Evolutionary conservation across 208 protist species (phyloP).

Genomic region (Wallacemonas collosoma): DNA sequence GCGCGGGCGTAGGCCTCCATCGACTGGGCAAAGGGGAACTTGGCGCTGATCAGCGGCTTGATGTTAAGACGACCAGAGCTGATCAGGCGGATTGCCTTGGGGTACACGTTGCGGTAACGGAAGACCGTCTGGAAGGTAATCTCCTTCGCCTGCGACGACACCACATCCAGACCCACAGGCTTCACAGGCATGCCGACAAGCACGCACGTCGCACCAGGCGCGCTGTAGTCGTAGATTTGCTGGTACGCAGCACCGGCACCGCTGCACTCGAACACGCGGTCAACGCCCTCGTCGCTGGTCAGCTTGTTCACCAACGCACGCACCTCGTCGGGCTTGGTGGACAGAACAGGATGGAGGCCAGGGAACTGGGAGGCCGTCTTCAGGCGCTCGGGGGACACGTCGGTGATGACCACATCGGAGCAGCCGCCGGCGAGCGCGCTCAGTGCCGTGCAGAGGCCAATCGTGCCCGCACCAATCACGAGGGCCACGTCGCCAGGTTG

Average conservation of each 20-base stretch:
- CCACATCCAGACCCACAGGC: constrained; percentile 36
- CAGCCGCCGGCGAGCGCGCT: constrained; percentile 47
- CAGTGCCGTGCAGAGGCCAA: constrained; percentile 53
- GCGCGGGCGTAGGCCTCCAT: constrained; percentile 46
- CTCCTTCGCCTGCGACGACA: constrained; percentile 51
- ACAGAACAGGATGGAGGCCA: constrained; percentile 40
- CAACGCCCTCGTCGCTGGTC: constrained; percentile 38
- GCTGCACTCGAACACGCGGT: constrained; percentile 56
- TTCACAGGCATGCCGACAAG: constrained; percentile 52
- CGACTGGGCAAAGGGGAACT: constrained; percentile 41
- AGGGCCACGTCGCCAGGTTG: constrained; percentile 35
- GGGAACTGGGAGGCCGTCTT: constrained; percentile 33
- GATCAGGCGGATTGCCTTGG: constrained; percentile 38
- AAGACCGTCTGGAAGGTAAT: constrained; percentile 57
- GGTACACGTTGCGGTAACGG: constrained; percentile 53
- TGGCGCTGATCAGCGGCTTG: constrained; percentile 58
- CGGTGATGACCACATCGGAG: constrained; percentile 50
- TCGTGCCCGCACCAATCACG: constrained; percentile 40
- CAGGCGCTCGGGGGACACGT: constrained; percentile 34
- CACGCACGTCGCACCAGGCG: constrained; percentile 47
- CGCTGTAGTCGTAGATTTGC: constrained; percentile 39
- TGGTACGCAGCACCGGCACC: constrained; percentile 32
- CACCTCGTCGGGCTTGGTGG: constrained; percentile 28
- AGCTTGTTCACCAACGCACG: constrained; percentile 29
- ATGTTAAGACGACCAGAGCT: constrained; percentile 53